Percentiles rank a stretch among this genome's conserved stretches.
These are phyloP conservation scores for Didymella pinodella DNA, from an alignment of 2,329 filamentous ascomycete genomes.

Conservation along the genomic window DNA sequence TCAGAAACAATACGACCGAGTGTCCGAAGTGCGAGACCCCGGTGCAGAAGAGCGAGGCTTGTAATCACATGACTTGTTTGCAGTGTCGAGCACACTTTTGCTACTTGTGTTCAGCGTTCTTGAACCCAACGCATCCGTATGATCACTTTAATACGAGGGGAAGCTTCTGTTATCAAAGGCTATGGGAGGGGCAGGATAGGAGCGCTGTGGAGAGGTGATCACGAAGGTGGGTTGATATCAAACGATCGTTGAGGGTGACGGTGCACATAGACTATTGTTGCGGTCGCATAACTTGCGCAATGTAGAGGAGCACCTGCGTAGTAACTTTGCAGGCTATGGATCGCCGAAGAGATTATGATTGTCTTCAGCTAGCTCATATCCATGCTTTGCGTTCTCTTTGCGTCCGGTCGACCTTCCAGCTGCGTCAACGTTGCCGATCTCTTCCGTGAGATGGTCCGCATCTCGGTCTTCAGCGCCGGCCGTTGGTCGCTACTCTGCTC, in stretches of 20 bases:
- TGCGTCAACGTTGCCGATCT: conserved; percentile 15
- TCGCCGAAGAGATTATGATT: neutral
- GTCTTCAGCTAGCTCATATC: conserved; percentile 2
- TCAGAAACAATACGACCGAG: conserved; percentile 1
- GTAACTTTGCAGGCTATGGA: neutral
- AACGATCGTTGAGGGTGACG: too few species aligned
- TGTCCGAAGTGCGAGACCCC: conserved; percentile 1
- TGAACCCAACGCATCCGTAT: conserved; percentile 1
- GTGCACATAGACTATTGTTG: neutral
- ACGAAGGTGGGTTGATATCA: neutral
- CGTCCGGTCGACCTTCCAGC: conserved; percentile 8
- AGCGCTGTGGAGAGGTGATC: conserved; percentile 2
- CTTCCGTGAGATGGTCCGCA: conserved; percentile 10
- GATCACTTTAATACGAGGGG: neutral
- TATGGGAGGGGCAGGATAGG: conserved; percentile 4
- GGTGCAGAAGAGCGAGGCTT: conserved; percentile 6
- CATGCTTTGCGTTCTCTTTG: conserved; percentile 16
- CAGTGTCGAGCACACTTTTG: conserved; percentile 6
- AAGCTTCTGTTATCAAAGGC: neutral
- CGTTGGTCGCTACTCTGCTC: conserved; percentile 2
- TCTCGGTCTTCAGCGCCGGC: neutral
- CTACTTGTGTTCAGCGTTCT: conserved; percentile 4
- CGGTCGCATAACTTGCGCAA: neutral
- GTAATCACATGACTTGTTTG: conserved; percentile 4
- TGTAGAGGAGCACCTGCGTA: neutral